A percentile compares a stretch with the other conserved stretches of the same genome.
Evolutionary conservation across 1,284 basidiomycete genomes (phyloP).

Genomic region (Fereydounia khargensis): DNA sequence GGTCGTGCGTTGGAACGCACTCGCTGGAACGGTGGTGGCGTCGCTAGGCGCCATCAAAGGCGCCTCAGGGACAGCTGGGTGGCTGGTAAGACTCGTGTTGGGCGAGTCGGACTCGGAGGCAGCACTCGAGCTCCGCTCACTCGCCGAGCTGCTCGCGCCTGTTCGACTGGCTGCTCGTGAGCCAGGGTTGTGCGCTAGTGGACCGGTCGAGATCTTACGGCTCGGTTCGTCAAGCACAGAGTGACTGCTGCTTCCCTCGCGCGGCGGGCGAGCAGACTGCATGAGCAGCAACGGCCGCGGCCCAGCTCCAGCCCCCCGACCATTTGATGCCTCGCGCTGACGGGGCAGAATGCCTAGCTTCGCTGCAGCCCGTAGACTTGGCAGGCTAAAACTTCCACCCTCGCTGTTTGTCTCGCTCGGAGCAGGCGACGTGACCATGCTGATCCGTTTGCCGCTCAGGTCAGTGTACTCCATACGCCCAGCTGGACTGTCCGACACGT

Average conservation of each 20-base stretch:
- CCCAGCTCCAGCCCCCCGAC: conserved; percentile 13
- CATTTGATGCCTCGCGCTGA: conserved; percentile 8
- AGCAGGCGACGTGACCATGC: conserved; percentile 15
- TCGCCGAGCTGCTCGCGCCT: conserved; percentile 7
- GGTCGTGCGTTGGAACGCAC: conserved; percentile 17
- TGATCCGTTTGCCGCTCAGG: conserved; percentile 19
- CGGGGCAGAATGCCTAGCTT: conserved; percentile 29
- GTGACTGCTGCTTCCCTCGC: conserved; percentile 25
- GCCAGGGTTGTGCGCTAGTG: conserved; percentile 30
- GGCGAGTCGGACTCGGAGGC: conserved; percentile 16
- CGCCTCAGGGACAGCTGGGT: conserved; percentile 2
- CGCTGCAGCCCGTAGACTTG: conserved; percentile 34
- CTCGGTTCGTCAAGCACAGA: conserved; percentile 25
- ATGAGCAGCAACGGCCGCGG: conserved; percentile 41
- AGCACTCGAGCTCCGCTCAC: conserved; percentile 8
- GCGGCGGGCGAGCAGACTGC: conserved; percentile 35
- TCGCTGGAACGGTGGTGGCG: conserved; percentile 19
- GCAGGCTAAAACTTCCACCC: conserved; percentile 19
- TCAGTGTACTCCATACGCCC: conserved; percentile 36
- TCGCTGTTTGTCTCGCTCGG: conserved; percentile 24
- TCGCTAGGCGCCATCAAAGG: conserved; percentile 18
- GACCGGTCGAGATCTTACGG: conserved; percentile 43
- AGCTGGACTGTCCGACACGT: conserved; percentile 38
- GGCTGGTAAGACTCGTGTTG: conserved; percentile 12
- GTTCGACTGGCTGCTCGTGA: conserved; percentile 12